Evolutionary conservation across 2,329 filamentous ascomycete species (phyloP), one percentile per base, ranked within the genome.

Genomic region (Aspergillus terreus): DNA sequence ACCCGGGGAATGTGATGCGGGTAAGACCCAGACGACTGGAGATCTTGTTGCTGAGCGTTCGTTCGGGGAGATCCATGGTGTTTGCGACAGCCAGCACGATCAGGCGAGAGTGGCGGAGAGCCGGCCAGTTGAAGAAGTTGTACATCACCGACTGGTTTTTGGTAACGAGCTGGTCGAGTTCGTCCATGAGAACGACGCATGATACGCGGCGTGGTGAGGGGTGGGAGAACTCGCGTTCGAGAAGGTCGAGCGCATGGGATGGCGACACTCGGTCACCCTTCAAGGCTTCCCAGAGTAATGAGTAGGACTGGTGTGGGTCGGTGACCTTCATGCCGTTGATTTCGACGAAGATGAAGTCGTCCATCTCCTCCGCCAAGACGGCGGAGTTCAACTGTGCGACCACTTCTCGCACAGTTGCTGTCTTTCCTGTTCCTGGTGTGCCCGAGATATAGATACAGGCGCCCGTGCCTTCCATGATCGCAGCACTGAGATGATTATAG

Each of bases 121-220:
- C 88, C 4, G 94, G 94, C 94, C 94, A 99, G 67, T 99, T 99
- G 81, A 99, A 99, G 72, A 99, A 99, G 71, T 99, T 99, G 76
- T 99, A 99, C 94, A 99, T 99, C 73, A 99, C 94, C n/a, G 90
- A 92, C 70, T 99, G 95, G 64, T 96, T 97, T 66, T 92, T 94
- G 11, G 94, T 99, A 4, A 99, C 95, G 6, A 99, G 82, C 72
- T 99, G 94, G 68, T 99, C 94, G 44, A 99, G 80, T 72, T 99
- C 94, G 65, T 99, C 94, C 94, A 99, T 99, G 46, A 99, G 76
- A 2, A 99, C 94, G 12, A 99, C 94, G 66, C 92, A 97, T 1
- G 95, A 94, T 5, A 95, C 90, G 54, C 94, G 83, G 46, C 94
- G 83, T 21, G 94, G 94, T 53, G 87, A 95, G 0, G 95, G 94